Evolutionary conservation across 345 rosid genomes (phyloP), one percentile per base, ranked within the genome.

Genomic region (Physaria fendleri): DNA sequence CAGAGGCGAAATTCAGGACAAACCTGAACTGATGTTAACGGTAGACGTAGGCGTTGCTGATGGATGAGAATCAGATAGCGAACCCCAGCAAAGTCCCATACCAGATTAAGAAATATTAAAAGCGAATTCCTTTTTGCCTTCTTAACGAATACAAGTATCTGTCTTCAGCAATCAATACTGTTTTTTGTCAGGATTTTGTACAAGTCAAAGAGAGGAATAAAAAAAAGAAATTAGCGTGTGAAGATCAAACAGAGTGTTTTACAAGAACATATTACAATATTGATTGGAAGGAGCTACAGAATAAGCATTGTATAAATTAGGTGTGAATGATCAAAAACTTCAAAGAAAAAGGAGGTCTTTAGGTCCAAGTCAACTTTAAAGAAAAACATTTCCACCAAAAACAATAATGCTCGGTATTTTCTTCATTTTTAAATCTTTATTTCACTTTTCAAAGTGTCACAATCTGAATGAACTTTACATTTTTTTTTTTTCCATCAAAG

Each of bases 31-130:
- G 56, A 79, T 67, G 61, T 71, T 73, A 71, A 69, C 81, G 34
- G 89, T 82, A 32, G 90, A 58, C 45, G 65, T 47, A 32, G 85
- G 74, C 11, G 89, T 65, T 59, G 85, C 51, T 37, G 62, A 43
- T 21, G 56, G 8, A 55, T 78, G 72, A 74, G 72, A 44, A 55
- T 56, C 65, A 71, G 79, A 73, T 38, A 59, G 28, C 64, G 81
- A 81, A 38, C 78, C 55, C 80, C 95, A 91, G 56, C 96, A 91
- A 68, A 32, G 77, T 46, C 89, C 91, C 92, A 83, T 85, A n/a
- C 32, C 49, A 35, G 5, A 68, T 29, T 37, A 37, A 48, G 10
- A 24, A 35, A 53, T 20, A 42, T 15, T 29, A 13, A 28, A 61
- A 14, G 50, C 47, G 60, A 44, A 20, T n/a, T 22, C 16, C 42